Evolutionary conservation across 1,284 basidiomycete species (phyloP).

Genomic region (Sphaerobolus stellatus): DNA sequence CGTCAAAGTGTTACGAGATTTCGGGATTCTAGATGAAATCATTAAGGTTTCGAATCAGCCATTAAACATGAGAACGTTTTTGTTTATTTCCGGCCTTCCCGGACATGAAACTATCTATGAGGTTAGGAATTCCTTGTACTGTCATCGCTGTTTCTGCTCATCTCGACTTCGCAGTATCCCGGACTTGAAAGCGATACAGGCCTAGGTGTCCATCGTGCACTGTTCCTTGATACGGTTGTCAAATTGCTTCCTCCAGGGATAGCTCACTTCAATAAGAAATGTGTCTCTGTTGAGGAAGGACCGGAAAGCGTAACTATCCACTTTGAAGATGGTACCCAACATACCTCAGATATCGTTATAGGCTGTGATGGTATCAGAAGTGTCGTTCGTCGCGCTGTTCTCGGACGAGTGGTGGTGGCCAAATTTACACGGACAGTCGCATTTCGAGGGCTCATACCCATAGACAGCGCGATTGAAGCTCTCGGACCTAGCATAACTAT

Average conservation of each 20-base stretch:
- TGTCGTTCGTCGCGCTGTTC: slow-evolving; percentile 5
- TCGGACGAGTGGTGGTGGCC: slow-evolving; percentile 8
- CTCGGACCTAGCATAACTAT: slow-evolving; percentile 6
- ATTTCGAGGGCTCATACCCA: slow-evolving; percentile 25
- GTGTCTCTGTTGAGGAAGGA: slow-evolving; percentile 27
- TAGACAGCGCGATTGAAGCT: slow-evolving; percentile 19
- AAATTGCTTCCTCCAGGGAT: slow-evolving; percentile 40
- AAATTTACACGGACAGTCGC: slow-evolving; percentile 26
- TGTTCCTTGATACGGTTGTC: slow-evolving; percentile 49
- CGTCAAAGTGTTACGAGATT: slow-evolving; percentile 41
- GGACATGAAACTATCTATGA: slow-evolving; percentile 47
- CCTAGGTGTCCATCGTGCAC: slow-evolving; percentile 46
- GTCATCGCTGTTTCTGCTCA: slow-evolving; percentile 5
- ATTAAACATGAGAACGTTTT: slow-evolving; percentile 35
- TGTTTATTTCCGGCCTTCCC: slow-evolving; percentile 42
- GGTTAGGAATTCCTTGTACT: slow-evolving; percentile 26
- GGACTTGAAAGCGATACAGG: slow-evolving; percentile 32
- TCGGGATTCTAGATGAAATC: slow-evolving; percentile 45
- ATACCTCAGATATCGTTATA: slow-evolving; percentile 13
- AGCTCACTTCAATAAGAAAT: slow-evolving; percentile 53
- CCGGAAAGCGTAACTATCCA: slow-evolving; percentile 23
- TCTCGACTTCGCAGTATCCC: slow-evolving; percentile 34
- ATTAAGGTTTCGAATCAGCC: slow-evolving; percentile 36
- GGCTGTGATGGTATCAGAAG: slow-evolving; percentile 19
- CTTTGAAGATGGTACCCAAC: slow-evolving; percentile 35